Evolutionary conservation across 2,329 filamentous ascomycete genomes (phyloP).

Genomic region (Alternaria metachromatica): DNA sequence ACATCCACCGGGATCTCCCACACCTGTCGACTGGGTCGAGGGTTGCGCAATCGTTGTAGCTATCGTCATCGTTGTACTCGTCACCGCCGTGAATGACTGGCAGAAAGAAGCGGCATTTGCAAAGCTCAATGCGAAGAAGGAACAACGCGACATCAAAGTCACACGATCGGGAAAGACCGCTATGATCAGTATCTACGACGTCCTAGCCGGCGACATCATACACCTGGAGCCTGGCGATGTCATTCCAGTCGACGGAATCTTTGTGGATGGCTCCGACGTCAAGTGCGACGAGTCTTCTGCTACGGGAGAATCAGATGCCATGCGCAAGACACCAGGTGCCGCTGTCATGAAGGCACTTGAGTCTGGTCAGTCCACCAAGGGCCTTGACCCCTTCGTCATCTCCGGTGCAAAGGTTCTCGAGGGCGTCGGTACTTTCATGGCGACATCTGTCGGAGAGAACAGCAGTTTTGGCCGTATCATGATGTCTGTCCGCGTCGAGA

Average conservation of each 20-base stretch:
- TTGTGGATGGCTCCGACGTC: constrained; percentile 69
- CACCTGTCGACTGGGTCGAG: constrained; percentile 50
- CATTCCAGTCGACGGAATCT: constrained; percentile 72
- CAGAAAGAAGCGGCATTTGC: constrained; percentile 48
- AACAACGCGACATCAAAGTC: constrained; percentile 45
- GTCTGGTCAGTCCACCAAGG: constrained; percentile 55
- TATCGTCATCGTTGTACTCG: constrained; percentile 47
- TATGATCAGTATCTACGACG: constrained; percentile 64
- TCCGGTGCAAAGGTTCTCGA: constrained; percentile 64
- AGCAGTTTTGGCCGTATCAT: constrained; percentile 64
- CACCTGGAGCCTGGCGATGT: constrained; percentile 73
- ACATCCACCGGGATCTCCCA: constrained; percentile 52
- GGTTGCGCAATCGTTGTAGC: constrained; percentile 48
- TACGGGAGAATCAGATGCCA: constrained; percentile 74
- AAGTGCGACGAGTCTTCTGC: constrained; percentile 77
- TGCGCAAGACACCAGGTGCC: constrained; percentile 68
- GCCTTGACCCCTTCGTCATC: constrained; percentile 70
- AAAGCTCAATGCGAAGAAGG: constrained; percentile 45
- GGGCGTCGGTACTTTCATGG: constrained; percentile 59
- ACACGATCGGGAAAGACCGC: constrained; percentile 70
- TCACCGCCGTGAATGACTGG: constrained; percentile 47
- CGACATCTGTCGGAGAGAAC: constrained; percentile 62
- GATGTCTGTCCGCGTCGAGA: constrained; percentile 62
- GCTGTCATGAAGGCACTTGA: constrained; percentile 65
- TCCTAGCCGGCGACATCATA: constrained; percentile 73